Base-by-base conservation (phyloP, 176 grass and related monocot genomes). In the Metroxylon sagu region DNA sequence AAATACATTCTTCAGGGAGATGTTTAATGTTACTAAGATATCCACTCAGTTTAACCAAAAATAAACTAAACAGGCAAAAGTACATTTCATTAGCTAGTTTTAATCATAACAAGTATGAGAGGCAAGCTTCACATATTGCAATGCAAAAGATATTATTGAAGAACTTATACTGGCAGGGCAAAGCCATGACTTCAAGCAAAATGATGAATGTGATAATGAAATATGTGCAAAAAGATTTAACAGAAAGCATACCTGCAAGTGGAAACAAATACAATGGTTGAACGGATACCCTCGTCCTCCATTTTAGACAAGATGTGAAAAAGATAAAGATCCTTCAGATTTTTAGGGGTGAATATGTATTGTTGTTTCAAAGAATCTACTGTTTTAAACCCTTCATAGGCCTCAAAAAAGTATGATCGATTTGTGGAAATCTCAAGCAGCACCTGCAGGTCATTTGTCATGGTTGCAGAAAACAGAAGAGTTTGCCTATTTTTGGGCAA, bases 391-490 rank as follows among this genome's bases (percentile, higher is more conserved):
- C 92, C 92, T 85, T 91, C 77, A 31, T 97, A 90, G 30, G 77
- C 92, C 74, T 97, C 87, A 64, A 80, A 97, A 57, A 97, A 78
- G 59, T 85, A 97, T 4, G 81, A 85, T 7, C 80, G 88, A 63
- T 90, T 91, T 51, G 75, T 72, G 12, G 92, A 97, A 49, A 97
- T 76, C 59, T 97, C 75, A 60, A 89, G 78, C 68, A 97, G 84
- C 19, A 83, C 82, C 53, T 57, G 62, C 35, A 97, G 77, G 69
- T 97, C 82, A 12, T 83, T 77, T 50, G 92, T 91, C 81, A 97
- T 97, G 28, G 92, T 97, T 65, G 92, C 92, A 30, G 92, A 97
- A 74, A 97, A 97, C 58, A 97, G 62, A 76, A 97, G 83, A 0
- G 92, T 97, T 63, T 97, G 87, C 14, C 87, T 68, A 18, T 71